A percentile compares a stretch with the other conserved stretches of the same genome.
These are phyloP conservation scores for Neurospora sp. DNA, from an alignment of 495 filamentous ascomycete genomes.

Conservation along the genomic window DNA sequence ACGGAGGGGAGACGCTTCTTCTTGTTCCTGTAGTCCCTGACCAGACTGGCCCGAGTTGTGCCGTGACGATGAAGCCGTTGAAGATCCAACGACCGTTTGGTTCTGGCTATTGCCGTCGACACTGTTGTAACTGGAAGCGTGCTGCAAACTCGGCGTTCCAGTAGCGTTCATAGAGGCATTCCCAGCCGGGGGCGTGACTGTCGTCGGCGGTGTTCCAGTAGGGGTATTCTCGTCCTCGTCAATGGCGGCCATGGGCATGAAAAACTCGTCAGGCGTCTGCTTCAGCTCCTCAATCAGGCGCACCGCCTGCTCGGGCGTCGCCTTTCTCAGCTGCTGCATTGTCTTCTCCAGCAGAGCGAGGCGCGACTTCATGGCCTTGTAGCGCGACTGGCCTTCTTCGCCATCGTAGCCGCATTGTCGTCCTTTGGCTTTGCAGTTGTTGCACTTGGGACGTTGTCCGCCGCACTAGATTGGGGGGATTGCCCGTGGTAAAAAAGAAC, in stretches of 20 bases:
- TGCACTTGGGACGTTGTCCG: background rate
- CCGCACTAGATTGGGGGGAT: background rate
- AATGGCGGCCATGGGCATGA: background rate
- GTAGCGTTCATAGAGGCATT: background rate
- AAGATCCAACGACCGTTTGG: background rate
- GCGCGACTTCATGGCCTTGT: background rate
- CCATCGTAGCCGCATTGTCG: background rate
- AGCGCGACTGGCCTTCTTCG: background rate
- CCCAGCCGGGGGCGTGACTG: background rate
- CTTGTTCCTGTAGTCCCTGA: background rate
- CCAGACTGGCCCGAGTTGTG: background rate
- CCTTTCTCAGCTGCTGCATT: background rate
- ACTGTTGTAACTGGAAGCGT: background rate
- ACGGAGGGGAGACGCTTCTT: background rate
- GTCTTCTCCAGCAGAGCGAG: background rate
- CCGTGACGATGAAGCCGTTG: background rate
- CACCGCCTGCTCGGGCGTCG: background rate
- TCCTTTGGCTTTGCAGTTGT: background rate
- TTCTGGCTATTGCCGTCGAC: background rate
- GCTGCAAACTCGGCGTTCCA: background rate
- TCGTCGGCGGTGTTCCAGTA: background rate
- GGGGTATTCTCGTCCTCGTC: background rate
- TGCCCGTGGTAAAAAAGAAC: background rate
- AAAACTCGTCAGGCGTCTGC: background rate
- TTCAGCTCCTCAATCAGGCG: background rate